A percentile compares a stretch with the other conserved stretches of the same genome.
Evolutionary conservation across 129 eudicot species (phyloP).

Genomic region (Centaurea solstitialis): DNA sequence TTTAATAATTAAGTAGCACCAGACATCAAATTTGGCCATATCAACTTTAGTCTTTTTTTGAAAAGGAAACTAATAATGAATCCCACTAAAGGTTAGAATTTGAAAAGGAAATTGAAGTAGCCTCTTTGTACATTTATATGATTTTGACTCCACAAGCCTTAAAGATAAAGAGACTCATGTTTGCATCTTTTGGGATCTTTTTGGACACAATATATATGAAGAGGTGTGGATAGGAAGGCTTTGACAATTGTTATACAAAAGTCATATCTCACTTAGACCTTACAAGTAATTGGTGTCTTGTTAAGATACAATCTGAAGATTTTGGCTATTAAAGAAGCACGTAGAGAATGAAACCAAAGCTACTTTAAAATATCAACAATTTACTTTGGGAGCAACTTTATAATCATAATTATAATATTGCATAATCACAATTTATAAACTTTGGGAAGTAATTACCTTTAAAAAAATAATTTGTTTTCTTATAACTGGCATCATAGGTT

Average conservation of each 20-base stretch:
- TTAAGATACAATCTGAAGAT: not conserved
- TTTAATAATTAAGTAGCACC: not conserved
- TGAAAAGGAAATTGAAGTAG: slow-evolving; percentile 19
- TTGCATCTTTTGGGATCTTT: slow-evolving; percentile 30
- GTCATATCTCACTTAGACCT: not conserved
- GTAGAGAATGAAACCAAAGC: not conserved
- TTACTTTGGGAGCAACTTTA: too few species aligned
- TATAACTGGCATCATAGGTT: too few species aligned
- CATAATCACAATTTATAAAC: not conserved
- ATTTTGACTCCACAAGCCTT: slow-evolving; percentile 33
- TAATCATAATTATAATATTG: not conserved
- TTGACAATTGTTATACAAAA: not conserved
- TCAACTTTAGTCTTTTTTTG: not conserved
- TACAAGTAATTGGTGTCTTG: not conserved
- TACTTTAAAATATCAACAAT: not conserved
- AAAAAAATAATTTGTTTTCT: too few species aligned
- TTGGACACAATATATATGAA: slow-evolving; percentile 24
- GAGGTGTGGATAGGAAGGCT: slow-evolving; percentile 34
- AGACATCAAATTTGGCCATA: slow-evolving; percentile 4
- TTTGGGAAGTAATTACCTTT: not conserved
- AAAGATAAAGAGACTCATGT: slow-evolving; percentile 15
- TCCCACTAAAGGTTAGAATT: slow-evolving; percentile 15
- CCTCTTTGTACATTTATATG: slow-evolving; percentile 38
- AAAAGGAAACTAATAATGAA: slow-evolving; percentile 8
- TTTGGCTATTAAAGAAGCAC: not conserved